Evolutionary conservation across 2,329 filamentous ascomycete species (phyloP).

Genomic region (Cladosporium cucumerinum): DNA sequence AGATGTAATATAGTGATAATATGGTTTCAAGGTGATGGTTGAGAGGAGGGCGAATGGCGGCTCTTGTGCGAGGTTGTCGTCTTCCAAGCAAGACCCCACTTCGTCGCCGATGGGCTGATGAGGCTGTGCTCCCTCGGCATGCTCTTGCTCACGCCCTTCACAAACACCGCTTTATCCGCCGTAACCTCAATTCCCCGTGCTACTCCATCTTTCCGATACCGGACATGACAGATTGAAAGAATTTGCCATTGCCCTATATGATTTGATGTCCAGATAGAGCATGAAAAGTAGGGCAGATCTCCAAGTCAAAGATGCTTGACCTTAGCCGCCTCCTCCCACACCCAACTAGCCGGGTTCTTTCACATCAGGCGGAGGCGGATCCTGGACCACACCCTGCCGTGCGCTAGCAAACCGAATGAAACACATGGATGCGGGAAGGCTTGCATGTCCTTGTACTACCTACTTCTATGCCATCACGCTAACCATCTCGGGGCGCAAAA

Average conservation of each 20-base stretch:
- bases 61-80: not conserved
- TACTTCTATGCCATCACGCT: not conserved
- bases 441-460: not conserved
- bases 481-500: not conserved
- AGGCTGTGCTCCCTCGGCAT: conserved; percentile 3
- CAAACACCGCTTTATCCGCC: conserved; percentile 7
- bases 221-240: not conserved
- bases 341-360: not conserved
- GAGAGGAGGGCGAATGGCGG: not conserved
- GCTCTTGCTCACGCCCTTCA: not conserved
- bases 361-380: not conserved
- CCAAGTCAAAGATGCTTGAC: not conserved
- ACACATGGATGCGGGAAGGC: not conserved
- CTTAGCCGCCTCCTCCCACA: conserved; percentile 7
- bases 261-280: not conserved
- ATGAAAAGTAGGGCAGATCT: not conserved
- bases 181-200: conserved; percentile 3
- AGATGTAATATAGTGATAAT: conserved; percentile 1
- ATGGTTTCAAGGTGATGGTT: not conserved
- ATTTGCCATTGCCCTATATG: not conserved
- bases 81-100: conserved; percentile 4
- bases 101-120: not conserved
- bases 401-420: not conserved
- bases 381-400: not conserved
- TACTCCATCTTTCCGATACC: not conserved